Base-by-base conservation (phyloP, 2,329 filamentous ascomycete species). In the Spiromastix sp. region DNA sequence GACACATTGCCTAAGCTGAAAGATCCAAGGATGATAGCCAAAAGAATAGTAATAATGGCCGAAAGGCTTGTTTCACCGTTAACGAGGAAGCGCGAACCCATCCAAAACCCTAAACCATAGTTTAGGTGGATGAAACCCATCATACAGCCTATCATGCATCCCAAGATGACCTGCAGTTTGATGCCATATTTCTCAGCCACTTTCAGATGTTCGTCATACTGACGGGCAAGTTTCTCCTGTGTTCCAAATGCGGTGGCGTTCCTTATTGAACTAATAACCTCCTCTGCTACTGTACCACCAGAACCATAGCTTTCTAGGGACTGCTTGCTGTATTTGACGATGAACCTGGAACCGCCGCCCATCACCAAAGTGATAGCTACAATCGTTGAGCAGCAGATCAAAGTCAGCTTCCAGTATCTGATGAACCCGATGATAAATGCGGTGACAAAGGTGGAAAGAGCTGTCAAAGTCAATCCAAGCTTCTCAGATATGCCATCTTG, bases 401-500 rank as follows among this genome's bases (percentile, higher is more conserved):
- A 64, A 0, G 91, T 91, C 44, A 96, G 67, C 59, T 91, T 94
- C 84, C 89, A 95, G 59, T 82, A 93, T 51, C 84, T 83, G 59
- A 89, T 61, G 55, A 94, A 96, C 2, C 82, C 85, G 45, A 98
- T 89, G 37, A 95, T 67, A 46, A 94, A 94, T 11, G 86, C 85
- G 0, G 87, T 79, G 37, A 93, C 63, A 51, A 96, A 96, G 6
- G 85, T 87, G 1, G 86, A 77, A 3, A 86, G 32, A 9, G 84
- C 83, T 10, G 78, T 76, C 37, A 93, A 55, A 0, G 84, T 86
- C 43, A 94, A 63, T 10, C 77, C 78, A 29, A 93, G 73, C 64
- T 94, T 94, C 58, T 93, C 85, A 0, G 85, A 93, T 30, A 98
- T 85, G 38, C 86, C 89, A 46, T 93, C 87, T 57, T 95, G 89